A percentile compares a stretch with the other conserved stretches of the same genome.
phyloP scores from a whole-genome alignment of 2,329 filamentous ascomycete species.

The Aspergillus pseudonomiae region DNA sequence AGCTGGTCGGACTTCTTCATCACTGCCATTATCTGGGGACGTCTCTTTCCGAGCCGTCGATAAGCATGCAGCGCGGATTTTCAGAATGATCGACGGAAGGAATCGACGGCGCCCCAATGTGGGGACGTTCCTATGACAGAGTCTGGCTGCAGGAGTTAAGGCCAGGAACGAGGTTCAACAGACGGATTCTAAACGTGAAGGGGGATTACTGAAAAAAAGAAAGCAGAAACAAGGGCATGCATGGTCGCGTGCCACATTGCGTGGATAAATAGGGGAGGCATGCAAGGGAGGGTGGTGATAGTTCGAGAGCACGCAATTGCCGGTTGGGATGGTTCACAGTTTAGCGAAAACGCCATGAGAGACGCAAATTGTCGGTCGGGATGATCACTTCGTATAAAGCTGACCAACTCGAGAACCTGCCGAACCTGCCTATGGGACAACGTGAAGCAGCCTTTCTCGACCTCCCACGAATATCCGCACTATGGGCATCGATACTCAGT shows the following conservation, averaged over 20 bases:
- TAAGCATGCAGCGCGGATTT: constrained; percentile 1
- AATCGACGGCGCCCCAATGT: not conserved
- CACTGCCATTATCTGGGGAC: constrained; percentile 11
- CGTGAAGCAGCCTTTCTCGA: not conserved
- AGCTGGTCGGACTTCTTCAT: not conserved
- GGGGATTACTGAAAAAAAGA: not conserved
- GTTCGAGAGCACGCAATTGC: constrained; percentile 25
- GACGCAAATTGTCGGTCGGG: constrained; percentile 1
- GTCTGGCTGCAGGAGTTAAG: not conserved
- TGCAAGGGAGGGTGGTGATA: constrained; percentile 12
- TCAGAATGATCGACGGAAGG: not conserved
- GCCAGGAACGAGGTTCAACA: not conserved
- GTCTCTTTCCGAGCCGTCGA: not conserved
- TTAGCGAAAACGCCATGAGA: not conserved
- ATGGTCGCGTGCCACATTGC: constrained; percentile 1
- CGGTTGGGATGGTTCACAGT: constrained; percentile 21
- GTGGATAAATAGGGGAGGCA: constrained; percentile 6
- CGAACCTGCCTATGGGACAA: not conserved
- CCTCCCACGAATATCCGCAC: not conserved
- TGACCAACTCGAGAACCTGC: not conserved
- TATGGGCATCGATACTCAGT: not conserved
- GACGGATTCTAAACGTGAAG: not conserved
- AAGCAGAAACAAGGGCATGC: not conserved
- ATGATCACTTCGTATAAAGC: not conserved
- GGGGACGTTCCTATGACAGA: not conserved